Percentiles rank a stretch among this genome's conserved stretches.
These are phyloP conservation scores for Neofusicoccum laricinum DNA, from an alignment of 2,329 filamentous ascomycete species.

Conservation along the genomic window DNA sequence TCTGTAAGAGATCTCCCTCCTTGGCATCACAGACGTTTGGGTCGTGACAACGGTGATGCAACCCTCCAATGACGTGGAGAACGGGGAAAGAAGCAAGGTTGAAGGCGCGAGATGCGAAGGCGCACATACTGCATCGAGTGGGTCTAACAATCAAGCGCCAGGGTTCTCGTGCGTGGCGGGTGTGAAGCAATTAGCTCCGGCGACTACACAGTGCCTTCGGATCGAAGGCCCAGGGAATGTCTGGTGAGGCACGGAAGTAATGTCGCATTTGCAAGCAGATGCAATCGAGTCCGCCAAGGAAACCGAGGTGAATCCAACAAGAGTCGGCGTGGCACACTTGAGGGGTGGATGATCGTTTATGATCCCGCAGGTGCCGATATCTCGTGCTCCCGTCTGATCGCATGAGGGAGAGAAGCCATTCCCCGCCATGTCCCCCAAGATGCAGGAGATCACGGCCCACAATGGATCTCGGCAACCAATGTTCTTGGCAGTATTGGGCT, in stretches of 20 bases:
- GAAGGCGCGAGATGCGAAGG: background rate
- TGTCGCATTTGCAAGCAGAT: background rate
- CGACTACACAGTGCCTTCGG: background rate
- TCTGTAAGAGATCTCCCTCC: background rate
- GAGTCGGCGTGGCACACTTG: too few species aligned
- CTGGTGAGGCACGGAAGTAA: background rate
- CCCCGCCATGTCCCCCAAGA: background rate
- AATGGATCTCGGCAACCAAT: slow-evolving; percentile 24
- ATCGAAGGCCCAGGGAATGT: background rate
- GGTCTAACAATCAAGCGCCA: background rate
- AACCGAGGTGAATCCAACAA: background rate
- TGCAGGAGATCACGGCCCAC: slow-evolving; percentile 19
- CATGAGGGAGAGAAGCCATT: background rate
- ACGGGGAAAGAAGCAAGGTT: background rate
- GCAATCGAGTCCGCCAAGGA: background rate
- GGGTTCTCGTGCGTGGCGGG: background rate
- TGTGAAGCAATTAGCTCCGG: background rate
- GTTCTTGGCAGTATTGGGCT: slow-evolving; percentile 20
- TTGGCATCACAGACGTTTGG: background rate
- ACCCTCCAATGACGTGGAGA: background rate
- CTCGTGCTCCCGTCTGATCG: background rate
- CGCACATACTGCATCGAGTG: background rate
- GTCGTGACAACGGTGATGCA: background rate
- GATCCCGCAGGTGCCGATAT: background rate
- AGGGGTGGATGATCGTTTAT: background rate